Conservation (phyloP, 768 basidiomycete species). For the Lactifluus echinatus region DNA sequence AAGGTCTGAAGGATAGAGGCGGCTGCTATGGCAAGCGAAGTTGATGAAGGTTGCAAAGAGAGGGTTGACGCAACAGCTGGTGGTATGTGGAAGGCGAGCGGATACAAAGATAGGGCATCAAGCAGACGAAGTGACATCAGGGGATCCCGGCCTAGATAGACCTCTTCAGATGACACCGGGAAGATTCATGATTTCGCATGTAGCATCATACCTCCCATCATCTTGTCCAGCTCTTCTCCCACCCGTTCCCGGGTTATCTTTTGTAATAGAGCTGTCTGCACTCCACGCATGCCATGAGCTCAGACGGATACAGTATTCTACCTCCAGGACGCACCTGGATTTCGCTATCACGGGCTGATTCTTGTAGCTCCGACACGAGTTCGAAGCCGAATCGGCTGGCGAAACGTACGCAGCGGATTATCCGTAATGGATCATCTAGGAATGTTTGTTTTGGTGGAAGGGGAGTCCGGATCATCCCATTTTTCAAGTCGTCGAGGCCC, state of each 20-base stretch:
- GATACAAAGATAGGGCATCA: constrained; percentile 59
- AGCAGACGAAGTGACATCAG: constrained; percentile 69
- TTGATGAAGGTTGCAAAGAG: constrained; percentile 35
- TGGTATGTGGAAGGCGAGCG: constrained; percentile 55
- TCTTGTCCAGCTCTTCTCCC: constrained; percentile 89
- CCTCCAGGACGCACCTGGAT: constrained; percentile 46
- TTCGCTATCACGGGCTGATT: constrained; percentile 48
- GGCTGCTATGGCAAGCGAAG: constrained; percentile 42
- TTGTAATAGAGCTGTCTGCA: constrained; percentile 51
- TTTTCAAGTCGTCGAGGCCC: constrained; percentile 78
- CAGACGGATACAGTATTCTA: background rate
- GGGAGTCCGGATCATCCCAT: constrained; percentile 81
- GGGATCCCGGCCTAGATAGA: constrained; percentile 57
- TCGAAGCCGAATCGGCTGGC: constrained; percentile 83
- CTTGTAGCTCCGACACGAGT: constrained; percentile 57
- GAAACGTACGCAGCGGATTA: constrained; percentile 87
- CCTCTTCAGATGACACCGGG: background rate
- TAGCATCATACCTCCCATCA: constrained; percentile 62
- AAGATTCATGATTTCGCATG: background rate
- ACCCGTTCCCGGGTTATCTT: constrained; percentile 90
- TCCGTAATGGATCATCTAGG: constrained; percentile 85
- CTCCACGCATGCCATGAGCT: background rate
- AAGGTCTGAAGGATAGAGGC: constrained; percentile 51
- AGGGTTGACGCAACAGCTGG: constrained; percentile 34
- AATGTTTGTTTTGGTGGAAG: constrained; percentile 83